phyloP scores from a whole-genome alignment of 2,329 filamentous ascomycete species.

The Ophiosphaerella korrae region DNA sequence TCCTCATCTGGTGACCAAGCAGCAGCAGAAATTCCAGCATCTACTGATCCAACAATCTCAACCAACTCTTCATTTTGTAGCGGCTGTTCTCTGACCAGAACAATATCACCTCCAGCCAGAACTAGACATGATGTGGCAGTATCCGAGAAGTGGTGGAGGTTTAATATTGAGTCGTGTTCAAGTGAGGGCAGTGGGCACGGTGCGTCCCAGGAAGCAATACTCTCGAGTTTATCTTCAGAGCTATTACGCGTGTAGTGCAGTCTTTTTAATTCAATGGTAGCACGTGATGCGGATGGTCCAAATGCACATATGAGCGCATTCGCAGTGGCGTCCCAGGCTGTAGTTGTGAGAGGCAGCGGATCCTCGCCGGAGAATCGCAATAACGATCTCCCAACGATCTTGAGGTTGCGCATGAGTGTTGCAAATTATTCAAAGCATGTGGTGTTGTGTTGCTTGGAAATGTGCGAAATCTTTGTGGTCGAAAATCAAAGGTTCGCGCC shows the following conservation, averaged over 20 bases:
- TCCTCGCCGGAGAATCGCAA: conserved; percentile 63
- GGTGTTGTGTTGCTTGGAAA: not conserved
- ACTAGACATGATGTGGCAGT: conserved; percentile 78
- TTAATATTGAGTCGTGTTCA: conserved; percentile 74
- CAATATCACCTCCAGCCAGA: conserved; percentile 86
- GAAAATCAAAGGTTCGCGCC: conserved; percentile 16
- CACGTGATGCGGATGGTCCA: conserved; percentile 73
- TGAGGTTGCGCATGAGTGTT: conserved; percentile 81
- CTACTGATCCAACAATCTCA: conserved; percentile 93
- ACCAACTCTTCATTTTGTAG: conserved; percentile 74
- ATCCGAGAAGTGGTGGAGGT: conserved; percentile 84
- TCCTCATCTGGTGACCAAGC: conserved; percentile 97
- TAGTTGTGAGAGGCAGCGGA: conserved; percentile 69
- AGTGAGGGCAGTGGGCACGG: conserved; percentile 79
- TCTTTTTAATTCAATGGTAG: conserved; percentile 74
- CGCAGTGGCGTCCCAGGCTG: conserved; percentile 82
- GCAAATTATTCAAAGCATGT: not conserved
- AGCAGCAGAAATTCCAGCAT: conserved; percentile 86
- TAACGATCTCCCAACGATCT: conserved; percentile 71
- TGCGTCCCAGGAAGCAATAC: conserved; percentile 86
- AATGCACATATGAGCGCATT: conserved; percentile 82
- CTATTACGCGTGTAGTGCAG: conserved; percentile 51
- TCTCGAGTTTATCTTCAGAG: conserved; percentile 45
- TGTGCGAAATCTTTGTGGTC: conserved; percentile 17
- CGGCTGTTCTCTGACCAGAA: conserved; percentile 78